Percentiles rank a stretch among this genome's conserved stretches.
Conservation (phyloP, 306 rosid species). For the Oxytropis ochrocephala region DNA sequence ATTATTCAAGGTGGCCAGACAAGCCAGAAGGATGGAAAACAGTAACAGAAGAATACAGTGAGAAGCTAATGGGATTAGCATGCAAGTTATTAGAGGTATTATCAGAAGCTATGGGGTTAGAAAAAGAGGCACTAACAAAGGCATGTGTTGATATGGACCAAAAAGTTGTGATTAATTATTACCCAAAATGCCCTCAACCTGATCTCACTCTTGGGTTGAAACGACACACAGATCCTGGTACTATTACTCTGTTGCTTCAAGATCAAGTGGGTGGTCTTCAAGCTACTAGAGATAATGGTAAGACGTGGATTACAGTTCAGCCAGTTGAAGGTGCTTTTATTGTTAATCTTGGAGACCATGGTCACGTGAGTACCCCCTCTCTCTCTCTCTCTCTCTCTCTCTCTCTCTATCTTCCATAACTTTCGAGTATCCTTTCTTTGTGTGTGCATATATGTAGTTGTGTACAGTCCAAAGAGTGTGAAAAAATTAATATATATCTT, state of each 20-base stretch:
- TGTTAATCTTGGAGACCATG: constrained; percentile 93
- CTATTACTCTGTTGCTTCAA: constrained; percentile 81
- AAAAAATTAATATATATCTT: too few relatives aligned
- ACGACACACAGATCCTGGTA: constrained; percentile 88
- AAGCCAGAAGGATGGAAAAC: constrained; percentile 63
- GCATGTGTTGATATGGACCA: constrained; percentile 95
- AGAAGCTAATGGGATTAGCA: constrained; percentile 56
- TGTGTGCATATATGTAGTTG: too few relatives aligned
- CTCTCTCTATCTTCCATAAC: too few relatives aligned
- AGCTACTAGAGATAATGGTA: constrained; percentile 68
- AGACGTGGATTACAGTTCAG: constrained; percentile 82
- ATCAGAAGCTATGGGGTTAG: constrained; percentile 89
- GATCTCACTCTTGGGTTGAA: constrained; percentile 87
- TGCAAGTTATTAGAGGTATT: constrained; percentile 68
- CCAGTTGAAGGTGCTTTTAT: constrained; percentile 83
- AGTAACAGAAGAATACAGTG: constrained; percentile 67
- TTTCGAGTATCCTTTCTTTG: too few relatives aligned
- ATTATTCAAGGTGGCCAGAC: constrained; percentile 83
- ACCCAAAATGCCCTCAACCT: constrained; percentile 88
- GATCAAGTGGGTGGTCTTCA: constrained; percentile 95
- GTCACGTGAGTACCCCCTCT: constrained; percentile 45
- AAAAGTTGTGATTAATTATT: constrained; percentile 66
- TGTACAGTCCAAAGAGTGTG: neutral
- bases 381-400: too few relatives aligned
- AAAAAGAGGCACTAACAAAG: constrained; percentile 57